A percentile compares a stretch with the other conserved stretches of the same genome.
phyloP scores from a whole-genome alignment of 306 rosid genomes.

The Pachyrhizus erosus region DNA sequence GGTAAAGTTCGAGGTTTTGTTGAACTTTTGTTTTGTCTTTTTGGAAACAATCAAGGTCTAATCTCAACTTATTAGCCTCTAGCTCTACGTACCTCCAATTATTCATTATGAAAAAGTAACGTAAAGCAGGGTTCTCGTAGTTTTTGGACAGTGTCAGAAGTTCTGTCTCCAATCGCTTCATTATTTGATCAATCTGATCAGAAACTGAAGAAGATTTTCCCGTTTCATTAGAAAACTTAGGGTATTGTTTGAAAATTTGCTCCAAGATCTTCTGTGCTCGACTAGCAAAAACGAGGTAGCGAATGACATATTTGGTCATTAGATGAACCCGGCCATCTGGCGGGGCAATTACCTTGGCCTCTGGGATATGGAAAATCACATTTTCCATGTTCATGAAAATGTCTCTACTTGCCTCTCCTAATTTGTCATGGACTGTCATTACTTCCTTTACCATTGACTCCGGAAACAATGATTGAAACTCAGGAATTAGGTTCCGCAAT shows the following conservation, averaged over 20 bases:
- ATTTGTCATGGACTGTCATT: not conserved
- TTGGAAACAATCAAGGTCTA: slow-evolving; percentile 61
- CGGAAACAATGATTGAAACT: slow-evolving; percentile 59
- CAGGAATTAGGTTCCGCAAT: slow-evolving; percentile 59
- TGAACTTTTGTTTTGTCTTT: slow-evolving; percentile 50
- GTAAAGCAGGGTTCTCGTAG: slow-evolving; percentile 44
- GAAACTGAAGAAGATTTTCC: slow-evolving; percentile 34
- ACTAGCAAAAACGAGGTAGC: not conserved
- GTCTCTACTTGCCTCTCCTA: not conserved
- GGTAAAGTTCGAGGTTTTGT: slow-evolving; percentile 57
- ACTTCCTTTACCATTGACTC: slow-evolving; percentile 36
- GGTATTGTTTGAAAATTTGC: not conserved
- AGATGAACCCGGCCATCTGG: not conserved
- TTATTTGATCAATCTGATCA: slow-evolving; percentile 56
- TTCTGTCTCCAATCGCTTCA: slow-evolving; percentile 67
- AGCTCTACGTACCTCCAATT: slow-evolving; percentile 61
- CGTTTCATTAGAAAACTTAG: slow-evolving; percentile 48
- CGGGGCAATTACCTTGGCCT: not conserved
- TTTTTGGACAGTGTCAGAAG: slow-evolving; percentile 57
- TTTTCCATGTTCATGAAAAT: slow-evolving; percentile 40
- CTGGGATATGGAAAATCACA: slow-evolving; percentile 37
- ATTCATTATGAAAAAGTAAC: slow-evolving; percentile 68
- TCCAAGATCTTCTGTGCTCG: slow-evolving; percentile 10
- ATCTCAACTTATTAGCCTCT: not conserved
- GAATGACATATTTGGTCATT: not conserved